Evolutionary conservation across 2,329 filamentous ascomycete species (phyloP).

Genomic region (Aureobasidium sp.): DNA sequence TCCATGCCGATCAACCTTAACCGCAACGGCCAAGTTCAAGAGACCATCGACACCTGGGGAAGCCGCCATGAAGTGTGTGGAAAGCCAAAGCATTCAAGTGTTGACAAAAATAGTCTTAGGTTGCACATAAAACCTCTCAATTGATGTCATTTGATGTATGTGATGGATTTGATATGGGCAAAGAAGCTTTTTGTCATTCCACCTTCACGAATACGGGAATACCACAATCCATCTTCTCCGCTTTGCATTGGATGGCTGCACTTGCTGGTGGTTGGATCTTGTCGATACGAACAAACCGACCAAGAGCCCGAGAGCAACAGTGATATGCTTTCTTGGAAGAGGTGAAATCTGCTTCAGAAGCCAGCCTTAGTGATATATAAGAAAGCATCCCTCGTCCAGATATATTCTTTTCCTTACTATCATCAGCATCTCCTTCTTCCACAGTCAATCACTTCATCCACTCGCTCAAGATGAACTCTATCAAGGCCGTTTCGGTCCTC

Average conservation of each 20-base stretch:
- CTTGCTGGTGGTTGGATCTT: background rate
- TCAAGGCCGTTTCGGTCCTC: constrained; percentile 9
- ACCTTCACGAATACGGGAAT: constrained; percentile 3
- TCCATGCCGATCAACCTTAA: background rate
- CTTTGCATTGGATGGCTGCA: background rate
- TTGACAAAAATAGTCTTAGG: background rate
- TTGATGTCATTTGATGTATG: background rate
- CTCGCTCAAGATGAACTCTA: constrained; percentile 11
- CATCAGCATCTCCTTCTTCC: constrained; percentile 1
- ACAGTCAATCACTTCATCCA: background rate
- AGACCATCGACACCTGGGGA: background rate
- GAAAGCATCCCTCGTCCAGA: background rate
- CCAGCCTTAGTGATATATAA: background rate
- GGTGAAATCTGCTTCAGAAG: background rate
- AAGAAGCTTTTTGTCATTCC: background rate
- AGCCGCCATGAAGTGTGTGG: background rate
- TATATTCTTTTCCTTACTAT: background rate
- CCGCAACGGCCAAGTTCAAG: background rate
- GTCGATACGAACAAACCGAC: background rate
- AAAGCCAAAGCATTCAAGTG: background rate
- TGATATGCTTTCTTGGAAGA: background rate
- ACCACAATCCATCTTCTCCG: constrained; percentile 1
- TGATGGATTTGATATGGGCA: background rate
- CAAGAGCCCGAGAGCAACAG: background rate
- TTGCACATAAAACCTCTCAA: background rate